Base-by-base conservation (phyloP, 2,329 filamentous ascomycete genomes). In the Canariomyces notabilis region DNA sequence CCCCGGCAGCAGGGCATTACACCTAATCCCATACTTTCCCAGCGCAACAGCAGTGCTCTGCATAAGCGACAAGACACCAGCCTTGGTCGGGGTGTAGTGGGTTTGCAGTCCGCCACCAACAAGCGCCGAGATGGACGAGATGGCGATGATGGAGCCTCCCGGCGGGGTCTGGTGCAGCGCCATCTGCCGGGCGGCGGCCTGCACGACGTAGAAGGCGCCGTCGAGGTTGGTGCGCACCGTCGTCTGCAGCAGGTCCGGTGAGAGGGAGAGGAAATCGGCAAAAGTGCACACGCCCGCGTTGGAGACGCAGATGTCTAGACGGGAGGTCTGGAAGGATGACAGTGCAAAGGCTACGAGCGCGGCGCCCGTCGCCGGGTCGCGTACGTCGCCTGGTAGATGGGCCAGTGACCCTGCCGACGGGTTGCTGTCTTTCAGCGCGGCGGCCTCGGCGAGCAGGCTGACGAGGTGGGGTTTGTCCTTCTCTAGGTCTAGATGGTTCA, bases 231-330 rank as follows among this genome's bases (percentile, higher is more conserved):
- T 91, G 31, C 77, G 72, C 33, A 94, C 72, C 2, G 89, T 94
- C 44, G 74, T 72, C 51, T 77, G 69, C 60, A 89, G 85, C 44
- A 94, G 80, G 46, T 83, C 77, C 1, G 81, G 76, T 8, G 80
- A 73, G 35, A 95, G 76, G 16, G 84, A 80, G 19, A 96, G 68
- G 61, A 96, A 94, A 55, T 94, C 87, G 48, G 85, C 83, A 67
- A 96, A 96, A 53, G 86, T 78, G 72, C 89, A 95, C 49, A 95
- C 78, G 6, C 89, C 89, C 4, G 89, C 89, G 69, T 95, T 95
- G 64, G 82, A 87, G 21, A 95, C 85, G 65, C 91, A 91, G 6
- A 95, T 72, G 66, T 89, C 84, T 26, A 89, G 68, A 4, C 80
- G 72, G 0, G 68, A 67, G 4, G 69, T 62, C 12, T 75, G 72